These are phyloP conservation scores for Naganishia antarctica DNA, from an alignment of 768 basidiomycete species.

Conservation along the genomic window DNA sequence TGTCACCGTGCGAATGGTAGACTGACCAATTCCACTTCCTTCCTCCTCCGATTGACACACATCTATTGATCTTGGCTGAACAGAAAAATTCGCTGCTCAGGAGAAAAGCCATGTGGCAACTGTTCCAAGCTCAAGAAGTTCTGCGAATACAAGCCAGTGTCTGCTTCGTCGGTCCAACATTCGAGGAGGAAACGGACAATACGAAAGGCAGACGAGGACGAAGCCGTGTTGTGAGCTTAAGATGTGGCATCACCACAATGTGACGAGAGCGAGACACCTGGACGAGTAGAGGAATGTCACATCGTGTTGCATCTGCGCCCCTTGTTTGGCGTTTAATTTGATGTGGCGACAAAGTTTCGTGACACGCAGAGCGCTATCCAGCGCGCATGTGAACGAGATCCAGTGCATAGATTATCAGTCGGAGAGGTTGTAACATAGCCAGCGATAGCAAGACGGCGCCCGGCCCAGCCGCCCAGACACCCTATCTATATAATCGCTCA, in stretches of 20 bases:
- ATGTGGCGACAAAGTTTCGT: too few relatives aligned
- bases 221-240: not conserved
- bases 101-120: conserved; percentile 16
- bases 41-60: not conserved
- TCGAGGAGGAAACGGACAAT: not conserved
- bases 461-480: too few relatives aligned
- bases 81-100: conserved; percentile 25
- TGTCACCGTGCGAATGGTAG: not conserved
- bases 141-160: conserved; percentile 20
- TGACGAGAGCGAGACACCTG: too few relatives aligned
- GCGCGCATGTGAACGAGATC: too few relatives aligned
- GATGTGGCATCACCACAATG: not conserved
- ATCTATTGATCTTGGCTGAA: not conserved
- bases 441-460: too few relatives aligned
- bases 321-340: too few relatives aligned
- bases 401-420: too few relatives aligned
- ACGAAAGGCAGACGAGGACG: not conserved
- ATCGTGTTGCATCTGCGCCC: too few relatives aligned
- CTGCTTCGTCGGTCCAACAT: not conserved
- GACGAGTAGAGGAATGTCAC: too few relatives aligned
- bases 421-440: too few relatives aligned
- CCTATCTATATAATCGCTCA: too few relatives aligned
- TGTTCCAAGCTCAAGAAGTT: conserved; percentile 9
- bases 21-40: not conserved
- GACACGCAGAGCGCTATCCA: too few relatives aligned